Evolutionary conservation across 257 asterid species (phyloP), one percentile per base, ranked within the genome.

Genomic region (Cinchona pubescens): DNA sequence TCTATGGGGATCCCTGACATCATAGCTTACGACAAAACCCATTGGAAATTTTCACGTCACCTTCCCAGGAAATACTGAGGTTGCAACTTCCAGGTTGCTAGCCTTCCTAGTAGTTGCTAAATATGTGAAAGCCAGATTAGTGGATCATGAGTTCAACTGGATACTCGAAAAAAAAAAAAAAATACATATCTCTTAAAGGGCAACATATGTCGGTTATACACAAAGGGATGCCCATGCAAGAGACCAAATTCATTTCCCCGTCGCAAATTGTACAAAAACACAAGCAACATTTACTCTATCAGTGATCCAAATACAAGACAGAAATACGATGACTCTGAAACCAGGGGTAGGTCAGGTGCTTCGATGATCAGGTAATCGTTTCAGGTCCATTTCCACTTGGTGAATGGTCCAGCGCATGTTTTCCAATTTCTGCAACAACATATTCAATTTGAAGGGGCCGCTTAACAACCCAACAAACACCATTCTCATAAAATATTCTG

Each of bases 341-440:
- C 12, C 27, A 3, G 74, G 21, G 34, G 45, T 7, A 12, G 65
- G 15, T 84, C 82, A 90, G 81, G 88, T 13, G 77, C 73, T 72
- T 56, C 85, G 82, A 55, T 85, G 86, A 81, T 88, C 96, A 64
- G 98, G 96, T 83, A 86, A 69, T 60, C 96, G 92, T 72, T 89
- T 92, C 83, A 94, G 87, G 83, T 94, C 97, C 97, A 94, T 90
- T 81, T 94, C 99, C 56, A 94, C 99, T 87, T 94, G 97, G 72
- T 87, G 91, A 81, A 94, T 94, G 66, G 99, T 94, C 97, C 99
- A 94, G 75, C 87, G 95, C 97, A 92, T 88, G 51, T 90, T 89
- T 81, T 92, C 97, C 90, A 92, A 73, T 86, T 94, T 92, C 97
- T 94, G 96, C 90, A 81, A 70, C 63, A 25, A 51, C 34, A 62